These are phyloP conservation scores for Termitomyces sp. DNA, from an alignment of 768 basidiomycete species.

Conservation along the genomic window DNA sequence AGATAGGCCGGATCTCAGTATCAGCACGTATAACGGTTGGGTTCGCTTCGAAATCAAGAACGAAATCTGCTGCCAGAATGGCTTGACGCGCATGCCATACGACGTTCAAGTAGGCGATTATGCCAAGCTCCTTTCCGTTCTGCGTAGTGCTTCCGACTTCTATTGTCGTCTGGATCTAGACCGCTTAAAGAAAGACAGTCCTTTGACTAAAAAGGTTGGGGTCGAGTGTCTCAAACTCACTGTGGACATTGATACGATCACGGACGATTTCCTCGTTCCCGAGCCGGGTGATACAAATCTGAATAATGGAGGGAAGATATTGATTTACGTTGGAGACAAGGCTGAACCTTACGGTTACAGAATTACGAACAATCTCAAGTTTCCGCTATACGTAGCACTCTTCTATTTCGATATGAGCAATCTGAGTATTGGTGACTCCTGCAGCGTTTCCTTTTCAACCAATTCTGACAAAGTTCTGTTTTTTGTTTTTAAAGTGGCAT, in stretches of 20 bases:
- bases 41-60: not conserved
- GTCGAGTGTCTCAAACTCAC: not conserved
- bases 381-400: not conserved
- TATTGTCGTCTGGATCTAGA: not conserved
- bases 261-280: not conserved
- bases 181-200: not conserved
- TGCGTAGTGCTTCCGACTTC: not conserved
- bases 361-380: not conserved
- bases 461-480: not conserved
- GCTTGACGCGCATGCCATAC: not conserved
- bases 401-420: conserved; percentile 1
- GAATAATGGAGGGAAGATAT: not conserved
- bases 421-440: not conserved
- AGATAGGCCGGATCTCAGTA: not conserved
- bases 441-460: not conserved
- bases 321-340: not conserved
- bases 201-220: not conserved
- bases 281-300: not conserved
- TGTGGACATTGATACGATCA: not conserved
- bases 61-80: not conserved
- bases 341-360: not conserved
- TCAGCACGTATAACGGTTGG: not conserved
- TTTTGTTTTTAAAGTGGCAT: not conserved
- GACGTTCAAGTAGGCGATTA: not conserved
- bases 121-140: not conserved